These are phyloP conservation scores for Quercus robur DNA, from an alignment of 306 rosid genomes.

Conservation along the genomic window DNA sequence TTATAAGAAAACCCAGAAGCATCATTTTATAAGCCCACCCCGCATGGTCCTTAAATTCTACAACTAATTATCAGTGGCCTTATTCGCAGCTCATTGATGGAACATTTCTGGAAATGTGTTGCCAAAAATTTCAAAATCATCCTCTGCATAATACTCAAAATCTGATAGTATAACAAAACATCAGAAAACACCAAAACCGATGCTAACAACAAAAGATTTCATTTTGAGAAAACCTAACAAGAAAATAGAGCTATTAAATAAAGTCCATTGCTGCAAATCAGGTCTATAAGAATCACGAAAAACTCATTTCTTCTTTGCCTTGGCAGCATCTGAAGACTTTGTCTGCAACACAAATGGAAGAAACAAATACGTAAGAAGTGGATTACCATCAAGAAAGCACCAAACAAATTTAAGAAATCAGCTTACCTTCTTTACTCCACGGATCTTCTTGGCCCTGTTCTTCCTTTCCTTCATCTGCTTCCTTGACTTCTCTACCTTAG, in stretches of 20 bases:
- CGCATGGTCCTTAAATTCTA: neutral
- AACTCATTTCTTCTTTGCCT: slow-evolving; percentile 81
- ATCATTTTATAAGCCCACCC: neutral
- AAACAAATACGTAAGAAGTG: neutral
- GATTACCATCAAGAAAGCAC: neutral
- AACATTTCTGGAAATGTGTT: neutral
- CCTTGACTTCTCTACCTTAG: slow-evolving; percentile 83
- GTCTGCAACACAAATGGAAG: slow-evolving; percentile 45
- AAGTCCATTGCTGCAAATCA: slow-evolving; percentile 14
- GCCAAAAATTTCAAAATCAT: slow-evolving; percentile 29
- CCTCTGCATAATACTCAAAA: slow-evolving; percentile 22
- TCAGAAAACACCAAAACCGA: slow-evolving; percentile 24
- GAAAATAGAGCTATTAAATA: slow-evolving; percentile 20
- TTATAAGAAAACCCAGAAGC: neutral
- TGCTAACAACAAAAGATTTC: slow-evolving; percentile 18
- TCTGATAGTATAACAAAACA: slow-evolving; percentile 12
- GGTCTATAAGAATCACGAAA: slow-evolving; percentile 1
- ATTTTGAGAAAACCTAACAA: slow-evolving; percentile 21
- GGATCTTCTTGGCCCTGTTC: slow-evolving; percentile 87
- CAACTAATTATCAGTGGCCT: neutral
- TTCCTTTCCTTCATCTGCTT: slow-evolving; percentile 95
- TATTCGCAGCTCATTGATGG: neutral
- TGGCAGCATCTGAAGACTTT: slow-evolving; percentile 89
- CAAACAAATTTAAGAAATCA: neutral
- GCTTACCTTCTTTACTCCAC: slow-evolving; percentile 91